Evolutionary conservation across 352 stramenopile genomes (phyloP), one percentile per base, ranked within the genome.

Genomic region (Phytopythium helicoides): DNA sequence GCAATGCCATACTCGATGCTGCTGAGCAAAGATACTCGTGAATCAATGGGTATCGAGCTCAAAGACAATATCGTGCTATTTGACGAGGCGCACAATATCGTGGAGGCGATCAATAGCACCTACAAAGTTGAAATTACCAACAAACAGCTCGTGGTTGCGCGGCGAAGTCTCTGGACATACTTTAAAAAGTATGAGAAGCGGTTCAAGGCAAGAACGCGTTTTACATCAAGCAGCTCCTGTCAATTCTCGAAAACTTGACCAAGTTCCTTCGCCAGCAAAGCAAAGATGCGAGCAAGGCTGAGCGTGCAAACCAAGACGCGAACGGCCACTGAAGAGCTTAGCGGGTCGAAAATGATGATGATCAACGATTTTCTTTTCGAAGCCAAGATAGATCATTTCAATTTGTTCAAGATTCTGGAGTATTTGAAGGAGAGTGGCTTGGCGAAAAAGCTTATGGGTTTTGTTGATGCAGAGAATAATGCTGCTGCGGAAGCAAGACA

Each of bases 41-140:
- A 97, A 47, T 95, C 92, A 7, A 49, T 98, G 37, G 87, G 88
- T 0, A 84, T 98, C 19, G 54, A 78, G 12, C 54, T 98, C 9
- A 73, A 93, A 25, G 71, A 83, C 46, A 95, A 85, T 40, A 87
- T 99, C 9, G 85, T 99, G 15, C 78, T 99, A 10, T 88, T 99
- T 37, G 97, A 99, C 66, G 97, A 99, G 68, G 97, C 97, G 15
- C 97, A 99, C 71, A 99, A 99, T 67, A 87, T 99, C 37, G 81
- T 98, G 8, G 96, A 99, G 57, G 90, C 96, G 11, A 87, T 99
- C 52, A 97, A 96, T 60, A 85, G 79, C 54, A 94, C 87, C 8
- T 93, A 97, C 66, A 91, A 86, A 37, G 80, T 92, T 12, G 56
- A 80, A 31, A 76, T 92, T 10, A 77, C 70, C 19, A 91, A 68